These are phyloP conservation scores for Pseudotsuga menziesii DNA, from an alignment of 75 land plant species.

Conservation along the genomic window DNA sequence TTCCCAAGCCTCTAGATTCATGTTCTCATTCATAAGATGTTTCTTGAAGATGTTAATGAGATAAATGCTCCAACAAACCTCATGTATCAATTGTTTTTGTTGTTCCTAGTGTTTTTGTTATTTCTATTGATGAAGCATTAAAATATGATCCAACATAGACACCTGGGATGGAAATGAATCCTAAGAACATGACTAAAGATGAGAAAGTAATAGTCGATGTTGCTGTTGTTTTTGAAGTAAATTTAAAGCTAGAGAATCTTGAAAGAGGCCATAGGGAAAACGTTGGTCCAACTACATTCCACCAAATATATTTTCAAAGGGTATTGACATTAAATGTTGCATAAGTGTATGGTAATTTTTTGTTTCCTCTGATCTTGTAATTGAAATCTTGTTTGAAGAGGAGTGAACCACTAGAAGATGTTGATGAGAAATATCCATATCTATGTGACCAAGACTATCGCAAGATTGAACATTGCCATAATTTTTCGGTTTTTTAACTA, in stretches of 20 bases:
- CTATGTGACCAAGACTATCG: neutral
- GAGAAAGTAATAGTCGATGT: constrained; percentile 41
- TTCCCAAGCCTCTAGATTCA: too few relatives aligned
- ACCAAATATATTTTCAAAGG: constrained; percentile 26
- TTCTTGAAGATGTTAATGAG: too few relatives aligned
- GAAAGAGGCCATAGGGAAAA: constrained; percentile 46
- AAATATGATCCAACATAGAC: too few relatives aligned
- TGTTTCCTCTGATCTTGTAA: constrained; percentile 38
- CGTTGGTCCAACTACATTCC: constrained; percentile 29
- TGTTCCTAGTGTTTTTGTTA: too few relatives aligned
- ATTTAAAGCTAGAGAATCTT: constrained; percentile 42
- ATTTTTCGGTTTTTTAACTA: constrained; percentile 25
- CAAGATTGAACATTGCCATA: constrained; percentile 16
- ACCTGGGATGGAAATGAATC: too few relatives aligned
- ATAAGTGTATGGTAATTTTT: constrained; percentile 18
- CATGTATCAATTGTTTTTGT: too few relatives aligned
- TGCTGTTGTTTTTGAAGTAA: constrained; percentile 32
- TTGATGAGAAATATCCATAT: constrained; percentile 15
- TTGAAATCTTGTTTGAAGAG: constrained; percentile 21
- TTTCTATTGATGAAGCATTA: too few relatives aligned
- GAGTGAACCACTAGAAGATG: constrained; percentile 25
- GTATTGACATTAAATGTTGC: constrained; percentile 23
- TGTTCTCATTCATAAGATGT: too few relatives aligned
- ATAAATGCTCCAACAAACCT: too few relatives aligned
- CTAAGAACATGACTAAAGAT: constrained; percentile 46